Percentiles rank a stretch among this genome's conserved stretches.
Conservation (phyloP, 2,329 filamentous ascomycete genomes). For the Pseudogymnoascus sp. region DNA sequence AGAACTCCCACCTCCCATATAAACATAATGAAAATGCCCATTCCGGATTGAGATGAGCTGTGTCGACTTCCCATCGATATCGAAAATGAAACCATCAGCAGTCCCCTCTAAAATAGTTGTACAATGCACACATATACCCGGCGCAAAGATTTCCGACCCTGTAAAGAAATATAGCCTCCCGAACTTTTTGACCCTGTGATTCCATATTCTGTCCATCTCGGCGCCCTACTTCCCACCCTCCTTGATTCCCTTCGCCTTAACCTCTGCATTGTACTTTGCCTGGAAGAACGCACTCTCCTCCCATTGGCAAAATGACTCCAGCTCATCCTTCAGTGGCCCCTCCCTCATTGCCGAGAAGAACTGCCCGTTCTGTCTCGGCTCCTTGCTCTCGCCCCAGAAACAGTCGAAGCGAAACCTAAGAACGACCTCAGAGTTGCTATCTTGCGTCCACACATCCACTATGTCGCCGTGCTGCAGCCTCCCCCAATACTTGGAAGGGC, state of each 20-base stretch:
- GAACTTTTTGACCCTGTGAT: neutral
- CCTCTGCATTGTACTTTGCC: neutral
- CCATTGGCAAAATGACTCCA: slow-evolving; percentile 20
- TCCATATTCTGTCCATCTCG: neutral
- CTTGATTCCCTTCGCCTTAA: neutral
- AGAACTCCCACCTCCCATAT: slow-evolving; percentile 4
- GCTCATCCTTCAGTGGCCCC: slow-evolving; percentile 16
- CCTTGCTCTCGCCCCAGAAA: slow-evolving; percentile 23
- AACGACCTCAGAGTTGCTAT: slow-evolving; percentile 26
- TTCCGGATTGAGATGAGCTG: neutral
- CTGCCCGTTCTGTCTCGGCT: slow-evolving; percentile 14
- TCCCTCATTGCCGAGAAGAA: slow-evolving; percentile 18
- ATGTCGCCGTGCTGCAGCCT: slow-evolving; percentile 69
- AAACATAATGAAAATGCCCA: slow-evolving; percentile 2
- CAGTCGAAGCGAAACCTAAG: slow-evolving; percentile 25
- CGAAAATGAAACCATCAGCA: neutral
- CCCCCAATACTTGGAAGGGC: slow-evolving; percentile 50
- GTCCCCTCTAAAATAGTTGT: neutral
- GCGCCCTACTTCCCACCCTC: neutral
- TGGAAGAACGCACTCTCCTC: slow-evolving; percentile 15
- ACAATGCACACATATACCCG: neutral
- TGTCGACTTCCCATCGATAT: neutral
- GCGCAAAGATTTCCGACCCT: neutral
- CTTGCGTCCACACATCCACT: slow-evolving; percentile 59
- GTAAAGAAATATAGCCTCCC: neutral